Conservation (phyloP, 2,329 filamentous ascomycete genomes). For the Apiospora marii region DNA sequence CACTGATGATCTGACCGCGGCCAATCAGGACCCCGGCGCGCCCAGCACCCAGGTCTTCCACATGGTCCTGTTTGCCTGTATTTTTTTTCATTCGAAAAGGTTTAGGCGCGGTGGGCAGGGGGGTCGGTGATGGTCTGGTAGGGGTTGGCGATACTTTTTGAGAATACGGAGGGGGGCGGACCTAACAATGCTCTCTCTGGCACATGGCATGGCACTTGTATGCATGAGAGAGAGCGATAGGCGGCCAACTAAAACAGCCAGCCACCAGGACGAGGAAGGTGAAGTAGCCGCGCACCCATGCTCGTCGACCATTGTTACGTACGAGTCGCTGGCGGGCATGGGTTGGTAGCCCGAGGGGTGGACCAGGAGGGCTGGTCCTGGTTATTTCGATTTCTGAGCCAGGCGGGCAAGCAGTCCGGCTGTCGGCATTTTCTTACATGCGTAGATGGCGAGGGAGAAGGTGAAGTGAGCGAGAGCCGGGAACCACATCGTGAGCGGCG, state of each 20-base stretch:
- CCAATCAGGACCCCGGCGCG: neutral
- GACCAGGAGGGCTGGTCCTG: neutral
- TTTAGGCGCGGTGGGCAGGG: neutral
- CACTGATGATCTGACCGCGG: neutral
- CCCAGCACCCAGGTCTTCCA: neutral
- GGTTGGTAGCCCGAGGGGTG: no score
- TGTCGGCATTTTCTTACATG: neutral
- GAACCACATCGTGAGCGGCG: neutral
- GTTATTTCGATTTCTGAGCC: neutral
- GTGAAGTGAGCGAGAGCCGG: neutral
- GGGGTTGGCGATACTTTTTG: neutral
- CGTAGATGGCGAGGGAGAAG: neutral
- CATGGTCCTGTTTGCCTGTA: neutral
- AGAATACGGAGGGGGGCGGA: neutral
- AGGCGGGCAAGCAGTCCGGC: neutral
- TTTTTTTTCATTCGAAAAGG: neutral
- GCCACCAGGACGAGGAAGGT: neutral
- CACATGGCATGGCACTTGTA: neutral
- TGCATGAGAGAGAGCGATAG: neutral
- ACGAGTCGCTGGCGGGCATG: neutral
- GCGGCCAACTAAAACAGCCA: neutral
- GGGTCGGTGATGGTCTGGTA: neutral
- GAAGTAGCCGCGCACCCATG: neutral
- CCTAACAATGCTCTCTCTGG: no score
- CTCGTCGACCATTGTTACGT: neutral